Evolutionary conservation across 768 basidiomycete species (phyloP), one percentile per base, ranked within the genome.

Genomic region (Lactarius evosmus): DNA sequence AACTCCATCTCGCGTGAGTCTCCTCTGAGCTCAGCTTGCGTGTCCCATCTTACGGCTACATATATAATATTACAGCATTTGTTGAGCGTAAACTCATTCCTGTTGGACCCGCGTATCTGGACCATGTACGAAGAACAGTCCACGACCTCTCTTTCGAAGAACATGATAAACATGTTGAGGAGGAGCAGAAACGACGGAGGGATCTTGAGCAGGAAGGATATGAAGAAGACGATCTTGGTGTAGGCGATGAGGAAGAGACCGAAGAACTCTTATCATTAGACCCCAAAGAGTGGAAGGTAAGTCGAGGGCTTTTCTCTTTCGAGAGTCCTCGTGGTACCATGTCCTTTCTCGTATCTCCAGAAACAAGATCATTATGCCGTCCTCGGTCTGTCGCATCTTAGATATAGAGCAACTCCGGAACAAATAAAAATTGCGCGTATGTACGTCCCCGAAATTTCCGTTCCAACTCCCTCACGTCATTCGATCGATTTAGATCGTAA

Each of bases 361-460:
- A 95, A 96, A 85, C 97, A 98, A 84, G 96, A 99, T 74, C 92
- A 98, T 73, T 99, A 99, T 72, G 91, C 91, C 61, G 93, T 99
- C 44, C 88, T 99, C 58, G 97, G 97, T 68, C 84, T 99, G 9
- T 95, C 94, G 41, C 88, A 89, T 72, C 81, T 97, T 62, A 84
- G 97, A 65, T 91, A 89, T 82, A 84, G 80, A 67, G 95, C 97
- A 12, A 91, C 83, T 27, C 81, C 87, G 22, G 95, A 86, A 62
- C 97, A 99, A 73, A 99, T 99, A 74, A 95, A 94, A 75, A 85
- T 96, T 71, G 93, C 97, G 67, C 95, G 95, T 97, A 77, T 69
- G 94, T 96, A 77, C 69, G 92, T 83, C 36, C 33, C 40, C 36
- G 3, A 36, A 36, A 55, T 4, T 3, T 14, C 59, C 51, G n/a